phyloP scores from a whole-genome alignment of 169 alveolate species.

The Condylostoma magnum region DNA sequence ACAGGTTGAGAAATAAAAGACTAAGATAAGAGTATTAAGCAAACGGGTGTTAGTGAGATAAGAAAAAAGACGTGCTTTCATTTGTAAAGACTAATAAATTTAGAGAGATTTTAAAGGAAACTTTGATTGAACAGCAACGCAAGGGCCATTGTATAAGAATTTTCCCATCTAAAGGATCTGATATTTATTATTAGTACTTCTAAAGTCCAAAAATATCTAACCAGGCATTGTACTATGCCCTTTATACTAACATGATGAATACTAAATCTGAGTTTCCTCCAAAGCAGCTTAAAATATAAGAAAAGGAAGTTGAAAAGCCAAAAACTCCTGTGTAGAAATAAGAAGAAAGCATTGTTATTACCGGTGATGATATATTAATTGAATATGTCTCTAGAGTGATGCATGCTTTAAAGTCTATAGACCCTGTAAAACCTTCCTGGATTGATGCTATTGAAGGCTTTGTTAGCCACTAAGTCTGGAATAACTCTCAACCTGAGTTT shows the following conservation, averaged over 20 bases:
- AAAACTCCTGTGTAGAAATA: background rate
- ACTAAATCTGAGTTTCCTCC: slow-evolving; percentile 2
- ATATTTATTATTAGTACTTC: slow-evolving; percentile 4
- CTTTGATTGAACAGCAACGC: slow-evolving; percentile 39
- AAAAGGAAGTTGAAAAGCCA: slow-evolving; percentile 6
- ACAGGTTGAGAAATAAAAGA: background rate
- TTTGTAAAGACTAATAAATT: background rate
- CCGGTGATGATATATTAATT: slow-evolving; percentile 28
- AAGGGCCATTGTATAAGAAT: slow-evolving; percentile 45
- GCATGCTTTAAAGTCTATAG: slow-evolving; percentile 9
- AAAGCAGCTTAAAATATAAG: background rate
- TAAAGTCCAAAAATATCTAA: background rate
- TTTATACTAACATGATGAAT: background rate
- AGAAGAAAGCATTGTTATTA: slow-evolving; percentile 4
- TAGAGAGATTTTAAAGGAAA: slow-evolving; percentile 29
- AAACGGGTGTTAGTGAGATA: slow-evolving; percentile 54
- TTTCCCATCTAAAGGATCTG: slow-evolving; percentile 39
- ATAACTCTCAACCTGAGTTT: background rate
- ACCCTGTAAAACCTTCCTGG: background rate
- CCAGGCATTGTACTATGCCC: background rate
- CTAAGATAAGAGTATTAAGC: background rate
- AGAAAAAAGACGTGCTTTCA: slow-evolving; percentile 36
- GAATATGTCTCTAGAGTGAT: slow-evolving; percentile 11
- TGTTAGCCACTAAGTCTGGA: slow-evolving; percentile 15
- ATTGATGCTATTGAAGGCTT: slow-evolving; percentile 1